A percentile compares a stretch with the other conserved stretches of the same genome.
phyloP scores from a whole-genome alignment of 2,329 filamentous ascomycete species.

The Tolypocladium sp. region DNA sequence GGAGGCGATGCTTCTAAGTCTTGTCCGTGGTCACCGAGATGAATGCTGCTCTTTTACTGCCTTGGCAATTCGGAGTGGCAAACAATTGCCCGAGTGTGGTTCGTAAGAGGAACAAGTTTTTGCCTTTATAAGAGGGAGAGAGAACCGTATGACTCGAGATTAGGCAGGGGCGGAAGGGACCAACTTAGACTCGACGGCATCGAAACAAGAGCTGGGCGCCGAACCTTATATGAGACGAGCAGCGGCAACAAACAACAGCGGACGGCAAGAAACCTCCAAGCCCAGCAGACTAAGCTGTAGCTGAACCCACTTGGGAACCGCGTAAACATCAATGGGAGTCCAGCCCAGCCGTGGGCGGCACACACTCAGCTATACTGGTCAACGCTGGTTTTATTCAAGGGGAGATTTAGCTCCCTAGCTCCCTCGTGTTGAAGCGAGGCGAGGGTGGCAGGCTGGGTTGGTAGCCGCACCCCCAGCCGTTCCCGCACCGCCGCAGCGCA shows the following conservation, averaged over 20 bases:
- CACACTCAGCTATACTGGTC: conserved; percentile 7
- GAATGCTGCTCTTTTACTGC: neutral
- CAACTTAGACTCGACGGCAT: neutral
- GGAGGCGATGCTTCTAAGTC: no score
- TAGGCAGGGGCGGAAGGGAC: neutral
- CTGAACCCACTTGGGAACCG: conserved; percentile 3
- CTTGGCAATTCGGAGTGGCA: neutral
- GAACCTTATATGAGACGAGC: conserved; percentile 5
- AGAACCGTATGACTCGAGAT: neutral
- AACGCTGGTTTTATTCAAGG: neutral
- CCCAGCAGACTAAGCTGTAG: neutral
- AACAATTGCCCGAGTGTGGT: neutral
- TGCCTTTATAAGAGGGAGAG: neutral
- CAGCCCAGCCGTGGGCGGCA: conserved; percentile 4
- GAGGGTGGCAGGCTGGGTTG: neutral
- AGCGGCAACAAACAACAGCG: neutral
- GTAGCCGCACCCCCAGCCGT: neutral
- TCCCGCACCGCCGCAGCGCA: neutral
- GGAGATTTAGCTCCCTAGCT: conserved; percentile 4
- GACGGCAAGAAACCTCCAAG: neutral
- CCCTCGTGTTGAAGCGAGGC: conserved; percentile 1
- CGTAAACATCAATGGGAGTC: neutral
- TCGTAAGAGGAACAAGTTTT: neutral
- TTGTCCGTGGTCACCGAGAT: no score
- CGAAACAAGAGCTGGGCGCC: conserved; percentile 10